Percentiles rank a stretch among this genome's conserved stretches.
These are phyloP conservation scores for Phytophthora pluvialis DNA, from an alignment of 352 stramenopile genomes.

Conservation along the genomic window DNA sequence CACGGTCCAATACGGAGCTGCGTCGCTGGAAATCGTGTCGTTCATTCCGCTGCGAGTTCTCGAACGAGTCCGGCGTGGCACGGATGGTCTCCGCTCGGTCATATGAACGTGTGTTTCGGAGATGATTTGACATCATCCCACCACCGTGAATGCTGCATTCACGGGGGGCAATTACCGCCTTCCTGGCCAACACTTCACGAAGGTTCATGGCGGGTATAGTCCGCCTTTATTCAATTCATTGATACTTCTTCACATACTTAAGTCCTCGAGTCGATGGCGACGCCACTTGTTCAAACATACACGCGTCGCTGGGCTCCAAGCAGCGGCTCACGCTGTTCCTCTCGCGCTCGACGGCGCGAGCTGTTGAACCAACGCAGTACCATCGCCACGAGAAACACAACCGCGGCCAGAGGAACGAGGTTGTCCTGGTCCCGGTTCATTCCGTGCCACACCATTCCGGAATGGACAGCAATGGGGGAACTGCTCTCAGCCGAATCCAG, in stretches of 20 bases:
- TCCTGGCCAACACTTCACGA: background rate
- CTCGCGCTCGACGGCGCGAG: slow-evolving; percentile 25
- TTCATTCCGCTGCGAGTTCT: slow-evolving; percentile 8
- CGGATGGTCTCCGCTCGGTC: no score
- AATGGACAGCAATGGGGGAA: background rate
- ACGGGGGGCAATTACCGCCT: no score
- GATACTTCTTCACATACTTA: slow-evolving; percentile 10
- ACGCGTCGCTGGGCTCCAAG: slow-evolving; percentile 25
- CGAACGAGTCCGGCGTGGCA: background rate
- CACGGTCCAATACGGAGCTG: slow-evolving; percentile 23
- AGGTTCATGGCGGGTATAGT: background rate
- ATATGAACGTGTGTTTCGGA: no score
- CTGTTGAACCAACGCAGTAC: slow-evolving; percentile 34
- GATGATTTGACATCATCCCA: slow-evolving; percentile 10
- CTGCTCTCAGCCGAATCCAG: slow-evolving; percentile 31
- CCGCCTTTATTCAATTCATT: slow-evolving; percentile 10
- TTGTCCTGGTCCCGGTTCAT: slow-evolving; percentile 20
- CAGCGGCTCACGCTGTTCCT: slow-evolving; percentile 20
- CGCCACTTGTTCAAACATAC: slow-evolving; percentile 25
- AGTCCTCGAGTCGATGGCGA: background rate
- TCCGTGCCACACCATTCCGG: slow-evolving; percentile 1
- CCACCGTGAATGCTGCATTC: background rate
- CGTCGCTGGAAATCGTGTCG: slow-evolving; percentile 4
- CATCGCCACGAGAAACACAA: slow-evolving; percentile 33
- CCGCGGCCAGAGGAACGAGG: slow-evolving; percentile 17